phyloP scores from a whole-genome alignment of 1,139 yeast genomes.

The Lodderomyces orthopsilosis region DNA sequence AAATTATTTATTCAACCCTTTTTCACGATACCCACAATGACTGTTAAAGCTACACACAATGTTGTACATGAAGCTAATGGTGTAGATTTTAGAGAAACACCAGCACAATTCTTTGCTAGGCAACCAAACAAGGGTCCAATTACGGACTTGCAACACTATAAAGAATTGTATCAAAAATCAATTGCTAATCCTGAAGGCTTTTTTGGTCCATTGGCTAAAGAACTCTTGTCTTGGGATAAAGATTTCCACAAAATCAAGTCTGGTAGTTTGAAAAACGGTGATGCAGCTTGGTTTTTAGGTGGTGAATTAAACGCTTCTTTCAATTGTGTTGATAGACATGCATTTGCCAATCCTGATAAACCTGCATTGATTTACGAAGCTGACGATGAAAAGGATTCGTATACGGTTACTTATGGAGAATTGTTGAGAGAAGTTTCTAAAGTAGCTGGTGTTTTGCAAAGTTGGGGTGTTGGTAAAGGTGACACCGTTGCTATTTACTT shows the following conservation, averaged over 20 bases:
- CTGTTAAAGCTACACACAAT: conserved; percentile 15
- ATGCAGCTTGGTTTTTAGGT: conserved; percentile 88
- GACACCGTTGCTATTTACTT: conserved; percentile 95
- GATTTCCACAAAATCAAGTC: conserved; percentile 71
- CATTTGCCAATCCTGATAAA: conserved; percentile 81
- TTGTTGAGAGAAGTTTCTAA: conserved; percentile 82
- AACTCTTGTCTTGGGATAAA: conserved; percentile 79
- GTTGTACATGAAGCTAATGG: conserved; percentile 84
- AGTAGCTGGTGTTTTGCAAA: conserved; percentile 80
- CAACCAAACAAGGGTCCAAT: conserved; percentile 57
- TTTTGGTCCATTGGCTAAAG: conserved; percentile 80
- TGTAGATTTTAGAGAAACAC: conserved; percentile 62
- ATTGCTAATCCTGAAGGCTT: conserved; percentile 79
- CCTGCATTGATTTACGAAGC: conserved; percentile 93
- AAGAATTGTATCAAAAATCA: conserved; percentile 70
- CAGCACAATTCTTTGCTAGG: conserved; percentile 69
- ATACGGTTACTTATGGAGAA: conserved; percentile 78
- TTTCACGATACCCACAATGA: conserved; percentile 2
- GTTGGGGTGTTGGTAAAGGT: conserved; percentile 90
- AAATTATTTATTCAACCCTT: conserved; percentile 1
- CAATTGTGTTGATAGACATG: conserved; percentile 97
- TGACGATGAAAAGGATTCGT: conserved; percentile 79
- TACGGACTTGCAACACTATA: conserved; percentile 63
- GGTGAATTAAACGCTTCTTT: conserved; percentile 93
- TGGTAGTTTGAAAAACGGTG: conserved; percentile 77